phyloP scores from a whole-genome alignment of 345 rosid genomes.

The Salix arbutifolia region DNA sequence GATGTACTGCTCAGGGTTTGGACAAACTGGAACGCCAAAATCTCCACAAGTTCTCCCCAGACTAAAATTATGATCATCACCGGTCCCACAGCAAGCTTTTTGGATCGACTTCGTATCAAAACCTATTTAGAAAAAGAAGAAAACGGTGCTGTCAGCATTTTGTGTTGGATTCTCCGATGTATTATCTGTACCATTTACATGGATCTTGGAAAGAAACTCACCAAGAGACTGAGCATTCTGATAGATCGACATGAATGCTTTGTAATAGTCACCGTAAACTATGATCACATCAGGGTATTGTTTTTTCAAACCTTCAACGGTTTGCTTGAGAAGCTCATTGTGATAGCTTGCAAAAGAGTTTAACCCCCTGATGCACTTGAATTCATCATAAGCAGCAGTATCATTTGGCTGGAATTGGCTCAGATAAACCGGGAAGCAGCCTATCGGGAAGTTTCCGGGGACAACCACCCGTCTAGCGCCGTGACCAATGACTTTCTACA shows the following conservation, averaged over 20 bases:
- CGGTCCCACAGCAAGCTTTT: too few relatives aligned
- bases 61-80: too few relatives aligned
- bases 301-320: neutral
- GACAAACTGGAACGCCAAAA: neutral
- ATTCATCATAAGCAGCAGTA: neutral
- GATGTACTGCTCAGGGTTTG: neutral
- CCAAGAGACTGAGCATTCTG: neutral
- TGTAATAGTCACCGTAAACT: neutral
- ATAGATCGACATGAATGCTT: neutral
- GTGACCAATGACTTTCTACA: neutral
- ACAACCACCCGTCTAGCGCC: slow-evolving; percentile 3
- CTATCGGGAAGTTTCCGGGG: neutral
- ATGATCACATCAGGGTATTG: neutral
- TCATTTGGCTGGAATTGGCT: neutral
- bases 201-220: slow-evolving; percentile 1
- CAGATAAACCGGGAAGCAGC: neutral
- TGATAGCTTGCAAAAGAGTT: neutral
- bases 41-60: slow-evolving; percentile 12
- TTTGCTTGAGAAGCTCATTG: neutral
- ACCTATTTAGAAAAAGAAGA: too few relatives aligned
- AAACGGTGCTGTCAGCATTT: too few relatives aligned
- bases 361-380: neutral
- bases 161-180: too few relatives aligned
- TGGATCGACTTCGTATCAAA: too few relatives aligned
- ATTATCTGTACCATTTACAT: too few relatives aligned